Conservation (phyloP, 2,329 filamentous ascomycete genomes). For the Fusarium torreyae region DNA sequence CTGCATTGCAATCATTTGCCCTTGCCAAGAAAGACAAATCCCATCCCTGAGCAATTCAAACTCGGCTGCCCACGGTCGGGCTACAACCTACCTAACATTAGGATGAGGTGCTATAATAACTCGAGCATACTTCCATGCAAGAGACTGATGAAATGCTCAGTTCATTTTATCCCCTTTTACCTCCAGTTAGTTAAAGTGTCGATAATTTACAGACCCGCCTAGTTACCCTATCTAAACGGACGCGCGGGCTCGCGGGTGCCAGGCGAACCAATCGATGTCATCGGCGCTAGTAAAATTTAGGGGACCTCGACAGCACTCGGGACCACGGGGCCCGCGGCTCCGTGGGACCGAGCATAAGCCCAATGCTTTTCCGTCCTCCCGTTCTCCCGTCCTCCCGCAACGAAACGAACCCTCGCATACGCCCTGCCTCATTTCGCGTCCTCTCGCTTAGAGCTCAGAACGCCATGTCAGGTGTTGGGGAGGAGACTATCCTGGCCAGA, state of each 20-base stretch:
- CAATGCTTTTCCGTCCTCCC: slow-evolving; percentile 9
- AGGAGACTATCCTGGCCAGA: slow-evolving; percentile 36
- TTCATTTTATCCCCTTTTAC: too few species aligned
- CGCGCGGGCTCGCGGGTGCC: slow-evolving; percentile 1
- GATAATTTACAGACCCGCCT: too few species aligned
- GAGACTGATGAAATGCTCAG: too few species aligned
- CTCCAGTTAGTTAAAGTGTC: too few species aligned
- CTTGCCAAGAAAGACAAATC: background rate
- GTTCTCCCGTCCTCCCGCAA: slow-evolving; percentile 13
- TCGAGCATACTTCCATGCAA: too few species aligned
- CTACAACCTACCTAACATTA: too few species aligned
- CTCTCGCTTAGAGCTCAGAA: background rate
- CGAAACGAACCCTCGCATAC: background rate
- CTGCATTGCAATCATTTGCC: slow-evolving; percentile 1
- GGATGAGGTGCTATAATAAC: too few species aligned
- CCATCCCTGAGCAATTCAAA: background rate
- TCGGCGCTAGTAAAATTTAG: background rate
- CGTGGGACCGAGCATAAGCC: slow-evolving; percentile 34
- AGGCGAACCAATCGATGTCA: slow-evolving; percentile 22
- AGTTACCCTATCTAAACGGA: background rate
- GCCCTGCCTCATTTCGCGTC: background rate
- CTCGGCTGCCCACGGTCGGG: too few species aligned
- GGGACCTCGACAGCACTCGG: background rate
- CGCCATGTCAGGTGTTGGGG: slow-evolving; percentile 22
- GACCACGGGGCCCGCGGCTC: slow-evolving; percentile 26